phyloP scores from a whole-genome alignment of 2,329 filamentous ascomycete species.

The Diaporthe ilicicola region DNA sequence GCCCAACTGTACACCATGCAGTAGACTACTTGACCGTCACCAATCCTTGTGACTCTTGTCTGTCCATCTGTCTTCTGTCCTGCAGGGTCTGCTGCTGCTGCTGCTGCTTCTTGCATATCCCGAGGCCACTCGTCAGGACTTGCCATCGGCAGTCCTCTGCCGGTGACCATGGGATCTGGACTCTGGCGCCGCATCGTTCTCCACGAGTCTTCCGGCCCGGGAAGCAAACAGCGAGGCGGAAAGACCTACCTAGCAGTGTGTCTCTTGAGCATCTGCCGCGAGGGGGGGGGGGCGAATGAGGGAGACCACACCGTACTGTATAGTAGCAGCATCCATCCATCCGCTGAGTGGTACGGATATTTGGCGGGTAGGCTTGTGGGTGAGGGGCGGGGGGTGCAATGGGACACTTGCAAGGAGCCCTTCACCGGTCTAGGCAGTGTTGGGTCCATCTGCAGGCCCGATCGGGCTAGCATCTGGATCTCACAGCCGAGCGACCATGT shows the following conservation, averaged over 20 bases:
- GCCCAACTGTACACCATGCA: not conserved
- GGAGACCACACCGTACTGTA: not conserved
- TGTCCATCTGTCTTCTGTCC: not conserved
- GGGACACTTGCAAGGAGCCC: not conserved
- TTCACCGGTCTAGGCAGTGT: slow-evolving; percentile 8
- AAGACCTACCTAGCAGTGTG: not conserved
- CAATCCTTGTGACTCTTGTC: not conserved
- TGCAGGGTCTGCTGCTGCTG: slow-evolving; percentile 3
- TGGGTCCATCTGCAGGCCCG: not conserved
- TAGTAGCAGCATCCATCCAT: not conserved
- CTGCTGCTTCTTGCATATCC: not conserved
- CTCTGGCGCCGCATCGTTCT: not conserved
- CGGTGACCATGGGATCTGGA: not conserved
- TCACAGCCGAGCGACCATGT: slow-evolving; percentile 4
- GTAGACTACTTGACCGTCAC: not conserved
- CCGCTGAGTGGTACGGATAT: not conserved
- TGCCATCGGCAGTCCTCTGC: slow-evolving; percentile 11
- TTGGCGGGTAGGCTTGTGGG: not conserved
- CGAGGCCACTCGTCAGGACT: slow-evolving; percentile 5
- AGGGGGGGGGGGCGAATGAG: not conserved
- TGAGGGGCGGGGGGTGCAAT: not conserved
- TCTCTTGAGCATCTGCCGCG: not conserved
- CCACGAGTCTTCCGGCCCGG: not conserved
- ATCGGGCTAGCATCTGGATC: slow-evolving; percentile 22
- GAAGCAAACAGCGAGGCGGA: not conserved